Conservation (phyloP, 805 yeast species). For the Candida orba region DNA sequence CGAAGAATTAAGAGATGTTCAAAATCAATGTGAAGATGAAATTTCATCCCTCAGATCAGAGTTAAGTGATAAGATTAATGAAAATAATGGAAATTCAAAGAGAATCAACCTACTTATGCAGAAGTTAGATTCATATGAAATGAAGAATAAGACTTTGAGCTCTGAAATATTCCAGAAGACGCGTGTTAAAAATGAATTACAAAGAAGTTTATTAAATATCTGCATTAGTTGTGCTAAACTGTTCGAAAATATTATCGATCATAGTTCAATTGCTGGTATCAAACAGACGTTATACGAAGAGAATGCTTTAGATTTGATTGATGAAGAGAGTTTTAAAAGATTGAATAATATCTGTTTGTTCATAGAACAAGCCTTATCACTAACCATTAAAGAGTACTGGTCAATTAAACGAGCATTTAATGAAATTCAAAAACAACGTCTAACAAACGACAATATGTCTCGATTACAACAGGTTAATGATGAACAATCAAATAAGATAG, state of each 20-base stretch:
- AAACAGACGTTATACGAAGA: neutral
- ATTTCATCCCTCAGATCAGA: constrained; percentile 7
- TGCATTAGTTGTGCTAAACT: constrained; percentile 5
- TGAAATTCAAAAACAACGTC: constrained; percentile 1
- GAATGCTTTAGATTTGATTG: neutral
- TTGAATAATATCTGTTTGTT: constrained; percentile 10
- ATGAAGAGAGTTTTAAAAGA: constrained; percentile 5
- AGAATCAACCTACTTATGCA: constrained; percentile 1
- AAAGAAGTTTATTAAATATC: constrained; percentile 5
- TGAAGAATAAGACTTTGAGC: constrained; percentile 7
- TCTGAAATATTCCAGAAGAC: constrained; percentile 8
- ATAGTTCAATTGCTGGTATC: constrained; percentile 7
- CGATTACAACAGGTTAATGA: constrained; percentile 11
- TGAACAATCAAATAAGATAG: constrained; percentile 5
- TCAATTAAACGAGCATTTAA: constrained; percentile 7
- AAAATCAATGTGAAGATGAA: neutral
- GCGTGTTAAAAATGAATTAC: constrained; percentile 8
- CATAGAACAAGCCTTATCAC: constrained; percentile 13
- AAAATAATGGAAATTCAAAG: neutral
- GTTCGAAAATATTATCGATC: constrained; percentile 16
- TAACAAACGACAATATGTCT: constrained; percentile 2
- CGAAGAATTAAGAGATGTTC: neutral
- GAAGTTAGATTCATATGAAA: constrained; percentile 2
- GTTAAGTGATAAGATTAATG: constrained; percentile 10
- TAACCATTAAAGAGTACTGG: constrained; percentile 13